Evolutionary conservation across 2,329 filamentous ascomycete genomes (phyloP).

Genomic region (Pochonia chlamydosporia): DNA sequence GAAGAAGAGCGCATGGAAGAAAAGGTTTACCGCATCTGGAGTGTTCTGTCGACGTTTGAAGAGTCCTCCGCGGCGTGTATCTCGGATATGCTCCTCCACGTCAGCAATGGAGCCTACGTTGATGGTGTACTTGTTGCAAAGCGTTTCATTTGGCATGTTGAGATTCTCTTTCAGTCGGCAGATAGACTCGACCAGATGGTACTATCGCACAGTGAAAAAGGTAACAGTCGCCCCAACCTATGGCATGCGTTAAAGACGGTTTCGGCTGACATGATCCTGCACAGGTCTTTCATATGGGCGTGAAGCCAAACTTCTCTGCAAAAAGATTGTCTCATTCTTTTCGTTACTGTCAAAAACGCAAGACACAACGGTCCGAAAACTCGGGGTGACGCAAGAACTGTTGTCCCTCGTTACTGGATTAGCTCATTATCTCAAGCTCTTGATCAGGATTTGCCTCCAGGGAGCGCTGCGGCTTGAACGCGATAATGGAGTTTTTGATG

Average conservation of each 20-base stretch:
- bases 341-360: slow-evolving; percentile 91
- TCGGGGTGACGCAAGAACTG: slow-evolving; percentile 96
- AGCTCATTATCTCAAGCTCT: slow-evolving; percentile 93
- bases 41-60: slow-evolving; percentile 92
- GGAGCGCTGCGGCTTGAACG: slow-evolving; percentile 87
- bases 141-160: slow-evolving; percentile 93
- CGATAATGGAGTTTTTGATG: slow-evolving; percentile 67
- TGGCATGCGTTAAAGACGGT: not conserved
- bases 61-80: slow-evolving; percentile 97
- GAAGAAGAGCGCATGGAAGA: slow-evolving; percentile 95
- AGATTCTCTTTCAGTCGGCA: slow-evolving; percentile 83
- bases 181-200: slow-evolving; percentile 78
- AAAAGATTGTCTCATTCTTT: slow-evolving; percentile 98
- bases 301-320: slow-evolving; percentile 98
- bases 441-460: slow-evolving; percentile 95
- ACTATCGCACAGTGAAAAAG: slow-evolving; percentile 64
- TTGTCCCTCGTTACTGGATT: slow-evolving; percentile 93
- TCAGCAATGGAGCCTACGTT: slow-evolving; percentile 94
- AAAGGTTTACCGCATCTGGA: slow-evolving; percentile 98
- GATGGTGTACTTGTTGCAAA: slow-evolving; percentile 93
- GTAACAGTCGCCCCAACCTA: slow-evolving; percentile 37
- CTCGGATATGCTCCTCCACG: slow-evolving; percentile 96
- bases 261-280: not conserved
- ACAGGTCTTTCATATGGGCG: slow-evolving; percentile 81
- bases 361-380: slow-evolving; percentile 79